phyloP scores from a whole-genome alignment of 805 yeast species.

The Saturnispora diversa region DNA sequence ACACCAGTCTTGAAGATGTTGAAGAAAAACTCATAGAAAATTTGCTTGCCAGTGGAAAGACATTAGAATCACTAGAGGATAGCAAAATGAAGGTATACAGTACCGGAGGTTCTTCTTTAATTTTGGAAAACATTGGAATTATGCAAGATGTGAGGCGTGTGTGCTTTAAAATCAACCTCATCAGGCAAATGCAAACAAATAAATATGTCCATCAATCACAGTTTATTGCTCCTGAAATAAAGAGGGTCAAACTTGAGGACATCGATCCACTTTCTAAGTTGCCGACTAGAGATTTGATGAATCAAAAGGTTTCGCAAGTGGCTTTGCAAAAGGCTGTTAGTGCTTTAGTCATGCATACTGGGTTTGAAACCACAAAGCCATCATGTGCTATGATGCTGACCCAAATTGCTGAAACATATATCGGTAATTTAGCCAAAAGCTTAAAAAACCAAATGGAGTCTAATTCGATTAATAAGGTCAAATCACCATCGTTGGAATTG shows the following conservation, averaged over 20 bases:
- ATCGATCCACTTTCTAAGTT: constrained; percentile 78
- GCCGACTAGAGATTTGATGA: constrained; percentile 54
- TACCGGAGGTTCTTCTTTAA: constrained; percentile 52
- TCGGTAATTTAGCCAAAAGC: constrained; percentile 65
- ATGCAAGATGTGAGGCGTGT: constrained; percentile 85
- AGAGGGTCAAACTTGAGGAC: constrained; percentile 51
- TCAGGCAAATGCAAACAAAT: constrained; percentile 85
- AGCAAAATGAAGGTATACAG: constrained; percentile 36
- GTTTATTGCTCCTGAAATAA: constrained; percentile 60
- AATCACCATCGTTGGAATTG: constrained; percentile 19
- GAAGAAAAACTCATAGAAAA: constrained; percentile 39
- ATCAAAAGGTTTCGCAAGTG: constrained; percentile 53
- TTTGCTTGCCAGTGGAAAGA: constrained; percentile 25
- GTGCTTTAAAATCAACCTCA: constrained; percentile 80
- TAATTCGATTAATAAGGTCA: constrained; percentile 36
- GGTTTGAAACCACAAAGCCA: constrained; percentile 79
- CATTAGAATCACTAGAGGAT: constrained; percentile 30
- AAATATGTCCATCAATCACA: constrained; percentile 68
- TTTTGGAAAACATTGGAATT: constrained; percentile 59
- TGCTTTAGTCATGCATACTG: constrained; percentile 81
- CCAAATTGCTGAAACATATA: constrained; percentile 73
- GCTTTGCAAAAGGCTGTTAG: constrained; percentile 64
- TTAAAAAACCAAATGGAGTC: constrained; percentile 67
- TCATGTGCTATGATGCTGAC: constrained; percentile 72
- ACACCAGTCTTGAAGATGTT: constrained; percentile 37